These are phyloP conservation scores for Hypomyces rosellus DNA, from an alignment of 2,329 filamentous ascomycete genomes.

Conservation along the genomic window DNA sequence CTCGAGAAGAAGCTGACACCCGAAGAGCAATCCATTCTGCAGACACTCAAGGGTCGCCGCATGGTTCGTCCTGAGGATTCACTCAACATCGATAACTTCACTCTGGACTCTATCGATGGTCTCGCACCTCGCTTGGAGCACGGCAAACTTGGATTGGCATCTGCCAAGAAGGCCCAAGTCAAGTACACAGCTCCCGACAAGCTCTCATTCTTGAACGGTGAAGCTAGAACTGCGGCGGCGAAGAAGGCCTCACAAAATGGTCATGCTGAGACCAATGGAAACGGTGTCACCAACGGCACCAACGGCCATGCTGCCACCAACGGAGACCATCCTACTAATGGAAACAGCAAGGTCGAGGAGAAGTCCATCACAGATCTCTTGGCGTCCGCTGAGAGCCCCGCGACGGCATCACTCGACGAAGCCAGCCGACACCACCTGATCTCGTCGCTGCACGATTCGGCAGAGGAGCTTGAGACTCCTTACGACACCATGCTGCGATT, in stretches of 20 bases:
- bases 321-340: neutral
- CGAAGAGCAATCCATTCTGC: slow-evolving; percentile 21
- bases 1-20: slow-evolving; percentile 13
- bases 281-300: no score
- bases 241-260: no score
- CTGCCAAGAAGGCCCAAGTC: no score
- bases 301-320: neutral
- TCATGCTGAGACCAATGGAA: no score
- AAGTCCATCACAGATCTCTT: neutral
- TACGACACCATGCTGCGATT: no score
- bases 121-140: slow-evolving; percentile 11
- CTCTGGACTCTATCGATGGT: slow-evolving; percentile 19
- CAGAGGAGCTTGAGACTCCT: no score
- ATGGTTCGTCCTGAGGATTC: slow-evolving; percentile 25
- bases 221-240: no score
- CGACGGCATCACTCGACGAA: slow-evolving; percentile 2
- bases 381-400: neutral
- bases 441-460: no score
- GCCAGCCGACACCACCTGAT: neutral
- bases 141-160: no score
- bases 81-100: slow-evolving; percentile 28
- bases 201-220: no score
- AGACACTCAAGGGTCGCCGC: slow-evolving; percentile 23
- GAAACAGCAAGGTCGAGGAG: neutral
- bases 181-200: no score